These are phyloP conservation scores for Ramaria rubella DNA, from an alignment of 768 basidiomycete species.

Conservation along the genomic window DNA sequence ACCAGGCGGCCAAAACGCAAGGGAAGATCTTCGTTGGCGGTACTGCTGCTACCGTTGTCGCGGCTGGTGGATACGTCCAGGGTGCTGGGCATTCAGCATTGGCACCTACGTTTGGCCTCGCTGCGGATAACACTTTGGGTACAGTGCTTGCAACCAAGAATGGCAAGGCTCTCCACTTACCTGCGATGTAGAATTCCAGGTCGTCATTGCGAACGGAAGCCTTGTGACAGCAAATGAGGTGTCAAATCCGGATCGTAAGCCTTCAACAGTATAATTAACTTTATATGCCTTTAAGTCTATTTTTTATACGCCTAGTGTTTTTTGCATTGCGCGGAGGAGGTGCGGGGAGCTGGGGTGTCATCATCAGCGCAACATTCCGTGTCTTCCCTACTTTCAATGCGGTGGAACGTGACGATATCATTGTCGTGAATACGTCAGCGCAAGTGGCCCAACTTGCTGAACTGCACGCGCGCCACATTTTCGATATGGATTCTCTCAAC, in stretches of 20 bases:
- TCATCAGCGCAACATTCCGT: constrained; percentile 30
- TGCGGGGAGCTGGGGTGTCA: constrained; percentile 32
- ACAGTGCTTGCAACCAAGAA: background rate
- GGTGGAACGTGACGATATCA: constrained; percentile 12
- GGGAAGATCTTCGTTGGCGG: constrained; percentile 41
- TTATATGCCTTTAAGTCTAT: background rate
- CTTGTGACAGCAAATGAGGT: constrained; percentile 22
- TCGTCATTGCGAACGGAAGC: constrained; percentile 27
- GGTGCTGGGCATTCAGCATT: constrained; percentile 43
- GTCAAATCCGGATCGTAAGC: constrained; percentile 22
- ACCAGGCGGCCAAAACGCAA: constrained; percentile 32
- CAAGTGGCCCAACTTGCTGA: constrained; percentile 21
- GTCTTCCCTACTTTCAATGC: constrained; percentile 30
- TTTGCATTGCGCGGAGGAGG: constrained; percentile 7
- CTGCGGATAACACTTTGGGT: constrained; percentile 3
- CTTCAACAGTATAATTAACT: background rate
- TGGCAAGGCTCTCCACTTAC: background rate
- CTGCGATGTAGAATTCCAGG: constrained; percentile 19
- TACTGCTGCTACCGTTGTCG: constrained; percentile 35
- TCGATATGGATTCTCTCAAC: constrained; percentile 26
- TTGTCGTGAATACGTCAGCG: constrained; percentile 15
- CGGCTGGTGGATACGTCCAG: constrained; percentile 42
- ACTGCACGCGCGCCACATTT: constrained; percentile 30
- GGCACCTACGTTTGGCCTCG: constrained; percentile 37
- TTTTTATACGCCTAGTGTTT: constrained; percentile 1